Percentiles rank a stretch among this genome's conserved stretches.
phyloP scores from a whole-genome alignment of 2,329 filamentous ascomycete genomes.

The Nemania sp. region DNA sequence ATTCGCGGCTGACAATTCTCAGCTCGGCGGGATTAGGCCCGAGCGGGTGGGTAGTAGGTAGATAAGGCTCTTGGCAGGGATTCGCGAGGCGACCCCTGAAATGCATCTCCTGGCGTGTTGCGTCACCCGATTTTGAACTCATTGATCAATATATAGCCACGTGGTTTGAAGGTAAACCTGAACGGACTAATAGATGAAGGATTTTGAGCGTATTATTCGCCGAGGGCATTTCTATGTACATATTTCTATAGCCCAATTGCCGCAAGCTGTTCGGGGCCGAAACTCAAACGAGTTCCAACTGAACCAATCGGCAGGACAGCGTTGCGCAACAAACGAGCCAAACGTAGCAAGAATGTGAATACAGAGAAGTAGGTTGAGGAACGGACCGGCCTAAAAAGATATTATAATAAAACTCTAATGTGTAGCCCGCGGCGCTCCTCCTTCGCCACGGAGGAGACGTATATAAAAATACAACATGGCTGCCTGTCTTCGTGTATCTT shows the following conservation, averaged over 20 bases:
- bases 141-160: too few species aligned
- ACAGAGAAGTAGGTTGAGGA: slow-evolving; percentile 8
- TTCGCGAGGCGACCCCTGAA: not conserved
- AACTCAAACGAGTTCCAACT: slow-evolving; percentile 1
- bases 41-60: slow-evolving; percentile 6
- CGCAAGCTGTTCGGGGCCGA: not conserved
- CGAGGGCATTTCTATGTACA: not conserved
- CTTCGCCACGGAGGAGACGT: slow-evolving; percentile 12
- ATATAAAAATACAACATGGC: slow-evolving; percentile 29
- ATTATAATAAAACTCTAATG: slow-evolving; percentile 26
- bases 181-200: too few species aligned
- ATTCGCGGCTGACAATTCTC: not conserved
- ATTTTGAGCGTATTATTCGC: not conserved
- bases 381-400: slow-evolving; percentile 24
- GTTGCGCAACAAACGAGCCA: not conserved
- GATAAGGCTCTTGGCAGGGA: slow-evolving; percentile 20
- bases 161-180: too few species aligned
- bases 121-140: not conserved
- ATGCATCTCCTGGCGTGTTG: not conserved
- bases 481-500: slow-evolving; percentile 3
- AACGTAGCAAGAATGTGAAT: not conserved
- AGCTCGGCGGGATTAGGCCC: slow-evolving; percentile 21
- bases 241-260: not conserved
- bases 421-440: slow-evolving; percentile 22
- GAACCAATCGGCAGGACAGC: not conserved